Evolutionary conservation across 495 filamentous ascomycete genomes (phyloP).

Genomic region (Hyaloscypha bicolor): DNA sequence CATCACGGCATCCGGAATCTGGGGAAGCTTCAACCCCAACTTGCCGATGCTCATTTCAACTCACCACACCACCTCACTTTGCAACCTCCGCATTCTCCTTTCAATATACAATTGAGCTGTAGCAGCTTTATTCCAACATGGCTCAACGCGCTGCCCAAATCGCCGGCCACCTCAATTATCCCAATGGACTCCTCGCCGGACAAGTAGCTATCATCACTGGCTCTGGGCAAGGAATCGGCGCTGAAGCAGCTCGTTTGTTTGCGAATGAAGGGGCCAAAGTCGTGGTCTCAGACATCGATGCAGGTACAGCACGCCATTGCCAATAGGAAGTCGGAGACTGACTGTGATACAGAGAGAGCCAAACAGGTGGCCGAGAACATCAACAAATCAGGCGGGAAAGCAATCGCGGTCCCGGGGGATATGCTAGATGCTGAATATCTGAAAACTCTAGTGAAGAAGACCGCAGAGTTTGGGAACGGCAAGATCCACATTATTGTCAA

Average conservation of each 20-base stretch:
- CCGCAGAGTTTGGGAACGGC: slow-evolving; percentile 77
- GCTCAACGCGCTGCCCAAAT: slow-evolving; percentile 66
- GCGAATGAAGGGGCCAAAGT: slow-evolving; percentile 86
- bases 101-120: neutral
- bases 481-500: slow-evolving; percentile 90
- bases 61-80: neutral
- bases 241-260: slow-evolving; percentile 78
- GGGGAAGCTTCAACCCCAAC: slow-evolving; percentile 4
- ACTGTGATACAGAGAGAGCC: slow-evolving; percentile 57
- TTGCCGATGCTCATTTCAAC: neutral
- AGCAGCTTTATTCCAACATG: slow-evolving; percentile 35
- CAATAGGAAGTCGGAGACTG: slow-evolving; percentile 15
- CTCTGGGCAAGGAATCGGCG: slow-evolving; percentile 86
- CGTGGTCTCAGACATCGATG: slow-evolving; percentile 80
- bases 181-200: slow-evolving; percentile 71
- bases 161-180: slow-evolving; percentile 76
- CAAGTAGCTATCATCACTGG: slow-evolving; percentile 90
- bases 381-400: slow-evolving; percentile 62
- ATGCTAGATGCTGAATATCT: slow-evolving; percentile 69
- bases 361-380: slow-evolving; percentile 53
- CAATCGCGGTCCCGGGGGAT: slow-evolving; percentile 72
- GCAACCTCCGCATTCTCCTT: neutral
- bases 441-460: slow-evolving; percentile 65
- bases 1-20: neutral
- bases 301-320: slow-evolving; percentile 45